Base-by-base conservation (phyloP, 2,329 filamentous ascomycete species). In the Penicillium digitatum region DNA sequence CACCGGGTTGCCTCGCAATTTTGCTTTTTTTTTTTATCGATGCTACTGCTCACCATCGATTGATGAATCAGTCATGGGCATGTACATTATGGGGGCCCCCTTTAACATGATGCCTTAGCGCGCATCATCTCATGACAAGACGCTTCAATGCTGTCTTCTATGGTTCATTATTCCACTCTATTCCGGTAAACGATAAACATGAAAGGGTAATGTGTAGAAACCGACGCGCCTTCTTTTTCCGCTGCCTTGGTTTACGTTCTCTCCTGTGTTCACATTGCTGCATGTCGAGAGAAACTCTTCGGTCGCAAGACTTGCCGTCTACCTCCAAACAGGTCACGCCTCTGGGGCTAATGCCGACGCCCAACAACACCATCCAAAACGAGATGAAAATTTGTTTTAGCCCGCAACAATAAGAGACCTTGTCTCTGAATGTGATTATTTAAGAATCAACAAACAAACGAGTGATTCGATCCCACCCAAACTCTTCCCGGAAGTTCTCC, bases 61-160 rank as follows among this genome's bases (percentile, higher is more conserved):
- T 64, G 61, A 62, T 68, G 66, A 63, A 63, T 65, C 64, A 63
- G 66, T 66, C 64, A 69, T 67, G 66, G 62, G 63, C 63, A 69
- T 72, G 69, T 72, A 72, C 69, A 72, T 72, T 72, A 71, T 49
- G 59, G 60, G 62, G 62, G 56, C 47, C 57, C 50, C 56, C 58
- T 64, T 59, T 60, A 58, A 53, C 44, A 66, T 60, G 68, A 64
- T 67, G 61, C 64, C 62, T 61, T 60, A 61, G 63, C 62, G 65
- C 56, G 59, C 64, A 63, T 61, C 67, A 69, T 61, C 61, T 64
- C 68, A 67, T 70, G 69, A 63, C 67, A 70, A 66, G 66, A 70
- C 66, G 62, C 65, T 58, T 60, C 66, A 70, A 67, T 66, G 62
- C 66, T 64, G 65, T 67, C 59, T 60, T 43, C 57, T 62, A 62